Percentiles rank a stretch among this genome's conserved stretches.
Evolutionary conservation across 768 basidiomycete genomes (phyloP).

Genomic region (Pholiota conissans): DNA sequence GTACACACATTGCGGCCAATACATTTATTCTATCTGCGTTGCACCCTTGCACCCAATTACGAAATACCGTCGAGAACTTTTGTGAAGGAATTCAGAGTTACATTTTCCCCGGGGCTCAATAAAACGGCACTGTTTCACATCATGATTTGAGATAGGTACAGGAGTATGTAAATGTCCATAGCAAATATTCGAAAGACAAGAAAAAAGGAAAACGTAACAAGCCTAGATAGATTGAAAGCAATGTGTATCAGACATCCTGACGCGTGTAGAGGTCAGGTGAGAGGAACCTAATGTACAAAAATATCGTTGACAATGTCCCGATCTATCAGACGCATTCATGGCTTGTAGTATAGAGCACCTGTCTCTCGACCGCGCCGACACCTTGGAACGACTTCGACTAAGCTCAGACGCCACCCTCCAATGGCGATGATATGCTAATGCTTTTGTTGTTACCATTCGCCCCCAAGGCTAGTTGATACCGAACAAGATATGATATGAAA

Average conservation of each 20-base stretch:
- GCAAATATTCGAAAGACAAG: neutral
- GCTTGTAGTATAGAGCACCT: too few relatives aligned
- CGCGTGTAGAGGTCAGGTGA: neutral
- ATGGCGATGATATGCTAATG: constrained; percentile 24
- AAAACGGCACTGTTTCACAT: neutral
- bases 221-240: neutral
- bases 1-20: neutral
- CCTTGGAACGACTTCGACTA: too few relatives aligned
- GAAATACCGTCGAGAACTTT: neutral
- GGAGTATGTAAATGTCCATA: neutral
- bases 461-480: constrained; percentile 11
- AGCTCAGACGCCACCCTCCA: neutral
- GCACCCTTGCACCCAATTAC: too few relatives aligned
- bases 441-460: constrained; percentile 15
- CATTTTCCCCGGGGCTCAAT: neutral
- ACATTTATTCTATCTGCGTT: too few relatives aligned
- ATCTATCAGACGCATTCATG: neutral
- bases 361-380: too few relatives aligned
- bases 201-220: neutral
- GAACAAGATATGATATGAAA: constrained; percentile 11
- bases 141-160: neutral
- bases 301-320: neutral
- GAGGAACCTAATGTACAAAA: neutral
- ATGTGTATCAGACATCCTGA: neutral
- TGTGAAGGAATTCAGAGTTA: neutral